Conservation (phyloP, 257 asterid genomes). For the Nicotiana benthamiana region DNA sequence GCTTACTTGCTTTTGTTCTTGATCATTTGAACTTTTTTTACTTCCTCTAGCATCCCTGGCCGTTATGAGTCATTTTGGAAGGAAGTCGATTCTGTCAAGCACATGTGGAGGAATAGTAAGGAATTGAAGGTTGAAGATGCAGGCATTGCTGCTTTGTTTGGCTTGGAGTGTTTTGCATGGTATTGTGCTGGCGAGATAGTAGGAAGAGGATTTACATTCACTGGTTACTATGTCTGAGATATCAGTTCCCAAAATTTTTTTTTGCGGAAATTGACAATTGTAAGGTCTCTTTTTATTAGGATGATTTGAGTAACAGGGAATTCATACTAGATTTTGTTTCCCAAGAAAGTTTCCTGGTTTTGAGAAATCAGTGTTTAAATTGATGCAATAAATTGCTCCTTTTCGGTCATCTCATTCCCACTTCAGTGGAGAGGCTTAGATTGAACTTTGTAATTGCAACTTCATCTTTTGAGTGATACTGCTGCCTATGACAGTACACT, state of each 20-base stretch:
- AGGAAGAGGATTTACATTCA: conserved; percentile 86
- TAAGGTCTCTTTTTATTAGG: conserved; percentile 11
- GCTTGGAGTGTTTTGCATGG: conserved; percentile 92
- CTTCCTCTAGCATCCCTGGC: conserved; percentile 66
- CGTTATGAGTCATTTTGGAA: conserved; percentile 76
- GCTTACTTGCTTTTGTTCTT: not conserved
- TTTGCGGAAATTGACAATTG: conserved; percentile 12
- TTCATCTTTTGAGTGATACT: conserved; percentile 3
- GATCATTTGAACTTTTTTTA: not conserved
- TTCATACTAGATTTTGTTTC: conserved; percentile 28
- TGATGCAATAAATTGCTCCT: conserved; percentile 29
- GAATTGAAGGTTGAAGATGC: conserved; percentile 86
- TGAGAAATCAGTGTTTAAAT: conserved; percentile 34
- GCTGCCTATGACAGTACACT: not conserved
- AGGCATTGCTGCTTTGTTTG: conserved; percentile 85
- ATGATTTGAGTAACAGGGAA: conserved; percentile 16
- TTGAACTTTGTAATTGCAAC: conserved; percentile 14
- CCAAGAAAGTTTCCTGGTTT: conserved; percentile 24
- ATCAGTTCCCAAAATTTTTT: conserved; percentile 14
- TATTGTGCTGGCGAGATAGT: conserved; percentile 90
- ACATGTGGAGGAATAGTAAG: conserved; percentile 67
- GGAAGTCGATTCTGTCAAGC: conserved; percentile 74
- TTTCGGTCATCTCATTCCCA: conserved; percentile 9
- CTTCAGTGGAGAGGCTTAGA: conserved; percentile 16
- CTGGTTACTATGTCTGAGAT: conserved; percentile 84